Evolutionary conservation across 2,329 filamentous ascomycete species (phyloP).

Genomic region (Alternaria angustiovoidea): DNA sequence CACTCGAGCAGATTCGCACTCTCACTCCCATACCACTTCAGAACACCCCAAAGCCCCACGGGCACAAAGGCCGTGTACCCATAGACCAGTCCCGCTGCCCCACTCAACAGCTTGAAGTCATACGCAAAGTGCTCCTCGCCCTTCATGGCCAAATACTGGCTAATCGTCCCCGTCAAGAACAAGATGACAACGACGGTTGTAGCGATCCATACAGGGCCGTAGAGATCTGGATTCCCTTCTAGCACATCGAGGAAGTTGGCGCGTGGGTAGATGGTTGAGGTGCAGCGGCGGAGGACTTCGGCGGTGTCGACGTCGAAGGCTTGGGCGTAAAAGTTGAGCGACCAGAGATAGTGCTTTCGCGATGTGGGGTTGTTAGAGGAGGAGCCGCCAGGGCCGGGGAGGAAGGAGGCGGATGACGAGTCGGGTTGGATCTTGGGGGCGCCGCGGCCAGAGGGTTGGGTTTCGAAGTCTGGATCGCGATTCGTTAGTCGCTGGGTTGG

Average conservation of each 20-base stretch:
- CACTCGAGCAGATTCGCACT: slow-evolving; percentile 93
- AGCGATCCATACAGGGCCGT: slow-evolving; percentile 98
- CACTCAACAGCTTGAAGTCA: slow-evolving; percentile 88
- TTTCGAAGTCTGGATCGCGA: slow-evolving; percentile 69
- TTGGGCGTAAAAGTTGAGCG: slow-evolving; percentile 90
- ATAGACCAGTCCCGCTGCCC: slow-evolving; percentile 90
- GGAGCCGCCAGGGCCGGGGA: slow-evolving; percentile 40
- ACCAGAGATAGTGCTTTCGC: slow-evolving; percentile 88
- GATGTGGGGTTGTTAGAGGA: slow-evolving; percentile 22
- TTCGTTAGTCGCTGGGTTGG: background rate
- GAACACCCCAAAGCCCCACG: slow-evolving; percentile 81
- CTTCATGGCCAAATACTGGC: slow-evolving; percentile 79
- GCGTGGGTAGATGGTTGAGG: slow-evolving; percentile 86
- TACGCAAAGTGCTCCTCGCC: slow-evolving; percentile 80
- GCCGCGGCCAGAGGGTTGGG: slow-evolving; percentile 59
- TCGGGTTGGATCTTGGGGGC: slow-evolving; percentile 56
- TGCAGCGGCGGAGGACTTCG: slow-evolving; percentile 86
- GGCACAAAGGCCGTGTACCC: slow-evolving; percentile 89
- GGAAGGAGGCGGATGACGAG: slow-evolving; percentile 48
- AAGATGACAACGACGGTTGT: slow-evolving; percentile 96
- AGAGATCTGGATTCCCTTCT: slow-evolving; percentile 95
- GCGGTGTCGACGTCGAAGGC: slow-evolving; percentile 98
- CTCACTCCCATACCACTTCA: slow-evolving; percentile 96
- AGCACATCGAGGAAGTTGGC: slow-evolving; percentile 96
- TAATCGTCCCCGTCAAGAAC: slow-evolving; percentile 94